Conservation (phyloP, 2,329 filamentous ascomycete genomes). For the Penicillium vulpinum region DNA sequence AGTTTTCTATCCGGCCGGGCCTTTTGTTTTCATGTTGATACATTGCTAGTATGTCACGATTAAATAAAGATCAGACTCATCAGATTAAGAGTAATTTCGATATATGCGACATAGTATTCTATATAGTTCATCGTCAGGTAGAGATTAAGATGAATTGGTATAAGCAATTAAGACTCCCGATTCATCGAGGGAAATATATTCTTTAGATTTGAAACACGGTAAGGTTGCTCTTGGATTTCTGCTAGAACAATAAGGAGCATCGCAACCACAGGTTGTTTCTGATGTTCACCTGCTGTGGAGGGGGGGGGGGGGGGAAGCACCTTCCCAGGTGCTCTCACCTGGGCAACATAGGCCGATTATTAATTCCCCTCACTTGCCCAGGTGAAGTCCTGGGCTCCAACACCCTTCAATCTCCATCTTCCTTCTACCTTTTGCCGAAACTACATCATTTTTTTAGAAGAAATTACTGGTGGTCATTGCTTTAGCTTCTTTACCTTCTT, state of each 20-base stretch:
- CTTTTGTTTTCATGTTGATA: slow-evolving; percentile 1
- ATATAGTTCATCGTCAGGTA: not conserved
- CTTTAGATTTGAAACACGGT: not conserved
- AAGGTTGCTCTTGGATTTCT: not conserved
- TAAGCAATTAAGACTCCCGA: not conserved
- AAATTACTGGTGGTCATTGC: not conserved
- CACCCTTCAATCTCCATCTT: not conserved
- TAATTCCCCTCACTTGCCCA: slow-evolving; percentile 14
- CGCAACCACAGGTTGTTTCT: not conserved
- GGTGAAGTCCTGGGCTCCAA: no score
- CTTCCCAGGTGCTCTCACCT: no score
- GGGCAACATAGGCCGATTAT: not conserved
- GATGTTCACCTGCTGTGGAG: not conserved
- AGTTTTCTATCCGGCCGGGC: not conserved
- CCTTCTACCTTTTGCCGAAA: not conserved
- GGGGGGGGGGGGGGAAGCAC: no score
- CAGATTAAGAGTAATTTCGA: not conserved
- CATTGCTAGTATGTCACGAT: not conserved
- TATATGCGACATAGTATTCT: not conserved
- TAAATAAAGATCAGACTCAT: not conserved
- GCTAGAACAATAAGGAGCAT: not conserved
- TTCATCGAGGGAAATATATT: not conserved
- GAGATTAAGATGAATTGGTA: not conserved
- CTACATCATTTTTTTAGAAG: not conserved
- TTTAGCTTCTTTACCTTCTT: not conserved